Evolutionary conservation across 1,139 yeast species (phyloP).

Genomic region (Yamadazyma friedrichii): DNA sequence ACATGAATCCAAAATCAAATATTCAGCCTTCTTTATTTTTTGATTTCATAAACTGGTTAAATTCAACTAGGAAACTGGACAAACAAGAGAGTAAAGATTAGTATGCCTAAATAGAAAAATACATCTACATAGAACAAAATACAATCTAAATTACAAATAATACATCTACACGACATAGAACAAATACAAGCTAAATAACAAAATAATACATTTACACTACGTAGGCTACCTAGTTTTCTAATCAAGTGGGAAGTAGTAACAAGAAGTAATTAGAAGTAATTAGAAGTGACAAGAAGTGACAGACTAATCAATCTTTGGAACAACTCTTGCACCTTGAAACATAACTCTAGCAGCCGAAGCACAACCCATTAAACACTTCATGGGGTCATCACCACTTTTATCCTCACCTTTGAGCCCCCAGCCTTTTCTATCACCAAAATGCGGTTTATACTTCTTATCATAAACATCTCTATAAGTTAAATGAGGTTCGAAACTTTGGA

Average conservation of each 20-base stretch:
- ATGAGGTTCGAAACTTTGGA: conserved; percentile 63
- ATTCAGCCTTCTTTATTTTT: conserved; percentile 63
- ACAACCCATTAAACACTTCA: conserved; percentile 60
- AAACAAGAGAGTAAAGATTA: too few species aligned
- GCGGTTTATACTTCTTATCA: conserved; percentile 46
- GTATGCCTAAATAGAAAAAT: background rate
- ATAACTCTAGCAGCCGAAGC: conserved; percentile 70
- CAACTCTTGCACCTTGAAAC: conserved; percentile 64
- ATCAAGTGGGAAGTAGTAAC: background rate
- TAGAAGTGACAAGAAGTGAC: conserved; percentile 1
- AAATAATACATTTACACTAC: background rate
- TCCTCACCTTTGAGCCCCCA: conserved; percentile 53
- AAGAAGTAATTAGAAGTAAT: background rate
- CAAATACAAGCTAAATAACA: background rate
- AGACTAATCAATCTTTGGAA: conserved; percentile 30
- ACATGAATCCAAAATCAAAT: conserved; percentile 44
- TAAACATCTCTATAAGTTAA: conserved; percentile 50
- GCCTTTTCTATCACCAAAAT: conserved; percentile 57
- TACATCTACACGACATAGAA: too few species aligned
- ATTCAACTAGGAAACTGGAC: conserved; percentile 30
- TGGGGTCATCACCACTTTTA: conserved; percentile 39
- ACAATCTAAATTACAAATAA: too few species aligned
- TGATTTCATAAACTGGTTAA: conserved; percentile 81
- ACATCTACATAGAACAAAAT: too few species aligned
- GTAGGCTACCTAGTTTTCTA: background rate